A percentile compares a stretch with the other conserved stretches of the same genome.
phyloP scores from a whole-genome alignment of 2,329 filamentous ascomycete species.

The Talaromyces sp. region DNA sequence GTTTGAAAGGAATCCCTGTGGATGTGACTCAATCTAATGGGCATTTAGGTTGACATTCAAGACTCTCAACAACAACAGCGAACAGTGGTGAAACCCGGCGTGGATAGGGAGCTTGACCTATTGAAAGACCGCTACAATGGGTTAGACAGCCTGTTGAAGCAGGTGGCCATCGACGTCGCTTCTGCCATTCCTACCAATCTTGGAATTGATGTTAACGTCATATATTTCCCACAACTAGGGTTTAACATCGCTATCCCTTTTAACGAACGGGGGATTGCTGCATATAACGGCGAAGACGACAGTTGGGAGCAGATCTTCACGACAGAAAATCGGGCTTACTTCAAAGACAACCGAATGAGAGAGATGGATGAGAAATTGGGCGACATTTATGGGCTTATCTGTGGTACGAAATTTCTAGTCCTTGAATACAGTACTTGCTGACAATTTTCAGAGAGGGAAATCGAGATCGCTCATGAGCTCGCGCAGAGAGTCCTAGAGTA shows the following conservation, averaged over 20 bases:
- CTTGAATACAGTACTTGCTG: neutral
- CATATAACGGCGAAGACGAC: conserved; percentile 61
- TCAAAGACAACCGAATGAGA: conserved; percentile 77
- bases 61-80: conserved; percentile 65
- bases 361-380: conserved; percentile 78
- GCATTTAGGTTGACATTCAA: conserved; percentile 67
- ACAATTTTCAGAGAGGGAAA: conserved; percentile 64
- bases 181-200: conserved; percentile 55
- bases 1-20: conserved; percentile 25
- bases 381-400: conserved; percentile 79
- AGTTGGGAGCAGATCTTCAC: conserved; percentile 75
- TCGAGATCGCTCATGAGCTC: conserved; percentile 78
- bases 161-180: conserved; percentile 62
- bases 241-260: conserved; percentile 74
- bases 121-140: conserved; percentile 74
- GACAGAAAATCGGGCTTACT: conserved; percentile 68
- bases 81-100: conserved; percentile 65
- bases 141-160: conserved; percentile 66
- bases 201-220: conserved; percentile 62
- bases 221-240: conserved; percentile 86
- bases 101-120: conserved; percentile 70
- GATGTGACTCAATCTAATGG: neutral
- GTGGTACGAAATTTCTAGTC: conserved; percentile 50
- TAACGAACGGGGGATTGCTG: conserved; percentile 55
- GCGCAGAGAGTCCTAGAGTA: conserved; percentile 65